These are phyloP conservation scores for Bacidia gigantensis DNA, from an alignment of 495 filamentous ascomycete species.

Conservation along the genomic window DNA sequence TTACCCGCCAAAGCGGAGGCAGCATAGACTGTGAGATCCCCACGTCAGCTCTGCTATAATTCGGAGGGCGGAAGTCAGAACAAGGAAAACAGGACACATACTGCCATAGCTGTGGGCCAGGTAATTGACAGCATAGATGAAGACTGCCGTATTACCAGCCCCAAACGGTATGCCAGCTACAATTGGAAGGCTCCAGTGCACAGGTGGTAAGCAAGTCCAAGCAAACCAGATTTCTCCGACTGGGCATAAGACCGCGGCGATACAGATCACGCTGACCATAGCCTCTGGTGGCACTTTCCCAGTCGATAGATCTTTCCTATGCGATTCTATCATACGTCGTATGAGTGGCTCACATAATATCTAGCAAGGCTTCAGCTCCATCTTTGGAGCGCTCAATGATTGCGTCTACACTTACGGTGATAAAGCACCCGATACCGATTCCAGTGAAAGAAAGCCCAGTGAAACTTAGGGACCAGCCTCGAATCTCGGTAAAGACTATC, in stretches of 20 bases:
- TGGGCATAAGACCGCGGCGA: slow-evolving; percentile 54
- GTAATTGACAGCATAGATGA: slow-evolving; percentile 72
- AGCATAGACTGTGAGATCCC: slow-evolving; percentile 36
- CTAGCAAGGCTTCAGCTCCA: too few relatives aligned
- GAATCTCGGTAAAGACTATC: slow-evolving; percentile 57
- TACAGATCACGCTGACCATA: slow-evolving; percentile 54
- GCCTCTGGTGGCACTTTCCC: slow-evolving; percentile 58
- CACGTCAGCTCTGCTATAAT: not conserved
- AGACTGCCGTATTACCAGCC: slow-evolving; percentile 58
- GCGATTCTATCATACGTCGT: slow-evolving; percentile 56
- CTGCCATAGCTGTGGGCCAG: slow-evolving; percentile 60
- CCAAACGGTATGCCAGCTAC: slow-evolving; percentile 69
- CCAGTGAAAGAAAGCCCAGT: slow-evolving; percentile 63
- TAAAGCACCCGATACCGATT: slow-evolving; percentile 57
- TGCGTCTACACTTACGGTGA: too few relatives aligned
- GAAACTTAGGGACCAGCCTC: slow-evolving; percentile 55
- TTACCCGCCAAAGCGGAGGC: slow-evolving; percentile 71
- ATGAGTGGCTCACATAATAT: slow-evolving; percentile 57
- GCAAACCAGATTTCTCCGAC: slow-evolving; percentile 65
- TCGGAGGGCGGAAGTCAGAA: not conserved
- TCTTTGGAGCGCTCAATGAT: too few relatives aligned
- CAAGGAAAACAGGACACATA: not conserved
- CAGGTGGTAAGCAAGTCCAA: slow-evolving; percentile 64
- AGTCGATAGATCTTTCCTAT: slow-evolving; percentile 53
- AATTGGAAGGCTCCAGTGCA: slow-evolving; percentile 65